Percentiles rank a stretch among this genome's conserved stretches.
Conservation (phyloP, 257 asterid species). For the Solanum verrucosum region DNA sequence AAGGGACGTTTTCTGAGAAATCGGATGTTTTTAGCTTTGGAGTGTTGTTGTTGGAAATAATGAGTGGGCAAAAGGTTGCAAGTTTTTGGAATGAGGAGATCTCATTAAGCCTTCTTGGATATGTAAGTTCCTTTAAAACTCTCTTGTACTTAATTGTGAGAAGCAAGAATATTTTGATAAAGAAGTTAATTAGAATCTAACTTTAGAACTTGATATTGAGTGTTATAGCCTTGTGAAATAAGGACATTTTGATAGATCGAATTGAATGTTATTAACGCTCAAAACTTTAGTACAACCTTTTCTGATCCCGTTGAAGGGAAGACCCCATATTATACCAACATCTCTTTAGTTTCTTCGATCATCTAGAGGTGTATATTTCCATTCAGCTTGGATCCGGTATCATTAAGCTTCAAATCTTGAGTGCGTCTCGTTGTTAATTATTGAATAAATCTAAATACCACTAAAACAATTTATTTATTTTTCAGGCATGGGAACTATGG, state of each 20-base stretch:
- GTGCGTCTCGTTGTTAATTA: not conserved
- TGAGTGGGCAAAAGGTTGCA: constrained; percentile 42
- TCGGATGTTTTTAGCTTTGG: constrained; percentile 61
- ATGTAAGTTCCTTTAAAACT: constrained; percentile 23
- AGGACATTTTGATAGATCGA: not conserved
- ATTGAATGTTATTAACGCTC: not conserved
- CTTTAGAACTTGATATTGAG: not conserved
- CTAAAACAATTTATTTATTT: not conserved
- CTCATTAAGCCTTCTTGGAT: constrained; percentile 48
- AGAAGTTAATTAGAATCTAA: too few species aligned
- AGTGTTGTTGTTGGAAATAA: constrained; percentile 43
- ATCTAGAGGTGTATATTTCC: not conserved
- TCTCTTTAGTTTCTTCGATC: not conserved
- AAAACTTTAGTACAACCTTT: not conserved
- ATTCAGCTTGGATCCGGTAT: not conserved
- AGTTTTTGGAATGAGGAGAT: constrained; percentile 36
- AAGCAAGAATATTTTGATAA: not conserved
- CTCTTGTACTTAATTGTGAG: not conserved
- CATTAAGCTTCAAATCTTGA: not conserved
- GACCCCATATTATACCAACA: not conserved
- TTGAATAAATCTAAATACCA: not conserved
- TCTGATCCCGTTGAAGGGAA: not conserved
- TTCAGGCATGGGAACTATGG: constrained; percentile 62
- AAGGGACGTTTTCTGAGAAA: constrained; percentile 50
- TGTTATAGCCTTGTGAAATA: not conserved